These are phyloP conservation scores for Hydnomerulius pinastri DNA, from an alignment of 768 basidiomycete genomes.

Conservation along the genomic window DNA sequence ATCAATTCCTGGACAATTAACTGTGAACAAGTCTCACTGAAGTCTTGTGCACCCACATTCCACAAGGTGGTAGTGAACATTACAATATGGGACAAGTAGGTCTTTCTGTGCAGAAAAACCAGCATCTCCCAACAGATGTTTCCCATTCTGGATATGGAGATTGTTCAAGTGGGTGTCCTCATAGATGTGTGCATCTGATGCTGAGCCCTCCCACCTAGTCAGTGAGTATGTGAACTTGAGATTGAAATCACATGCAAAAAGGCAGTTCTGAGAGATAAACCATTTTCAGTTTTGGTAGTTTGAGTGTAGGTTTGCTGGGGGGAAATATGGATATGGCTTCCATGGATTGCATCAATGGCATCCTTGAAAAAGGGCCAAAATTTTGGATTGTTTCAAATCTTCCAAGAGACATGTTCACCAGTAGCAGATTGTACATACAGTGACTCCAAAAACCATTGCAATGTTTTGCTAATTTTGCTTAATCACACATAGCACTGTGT, in stretches of 20 bases:
- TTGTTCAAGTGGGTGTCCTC: conserved; percentile 3
- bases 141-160: not conserved
- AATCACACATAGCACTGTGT: no score
- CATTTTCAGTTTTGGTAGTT: conserved; percentile 13
- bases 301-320: not conserved
- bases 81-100: conserved; percentile 39
- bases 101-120: conserved; percentile 10
- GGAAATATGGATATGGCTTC: conserved; percentile 12
- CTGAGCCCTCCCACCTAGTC: conserved; percentile 17
- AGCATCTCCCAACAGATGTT: conserved; percentile 2
- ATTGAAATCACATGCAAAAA: conserved; percentile 16
- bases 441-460: no score
- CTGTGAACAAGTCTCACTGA: not conserved
- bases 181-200: conserved; percentile 9
- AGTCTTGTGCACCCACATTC: conserved; percentile 28
- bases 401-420: conserved; percentile 1
- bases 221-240: conserved; percentile 15
- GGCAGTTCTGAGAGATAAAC: conserved; percentile 10
- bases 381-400: conserved; percentile 29
- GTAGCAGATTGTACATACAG: conserved; percentile 21
- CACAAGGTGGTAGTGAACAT: conserved; percentile 39
- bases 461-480: no score
- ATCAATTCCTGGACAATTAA: not conserved
- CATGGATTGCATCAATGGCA: conserved; percentile 38
- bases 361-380: conserved; percentile 34